Evolutionary conservation across 306 rosid genomes (phyloP).

Genomic region (Bauhinia variegata): DNA sequence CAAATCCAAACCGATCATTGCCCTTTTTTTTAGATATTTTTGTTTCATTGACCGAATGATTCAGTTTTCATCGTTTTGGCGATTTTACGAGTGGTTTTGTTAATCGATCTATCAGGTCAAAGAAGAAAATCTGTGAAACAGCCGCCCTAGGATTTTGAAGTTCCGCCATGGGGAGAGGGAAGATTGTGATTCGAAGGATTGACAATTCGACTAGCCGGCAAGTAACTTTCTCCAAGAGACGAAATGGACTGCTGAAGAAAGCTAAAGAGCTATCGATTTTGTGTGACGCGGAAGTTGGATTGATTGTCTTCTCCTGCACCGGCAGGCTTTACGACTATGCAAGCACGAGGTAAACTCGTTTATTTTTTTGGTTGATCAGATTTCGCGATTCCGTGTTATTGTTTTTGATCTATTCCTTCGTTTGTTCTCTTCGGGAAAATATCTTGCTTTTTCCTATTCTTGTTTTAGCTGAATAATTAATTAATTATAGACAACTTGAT

Average conservation of each 20-base stretch:
- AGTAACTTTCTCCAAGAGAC: slow-evolving; percentile 56
- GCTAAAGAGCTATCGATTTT: slow-evolving; percentile 52
- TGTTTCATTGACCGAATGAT: no score
- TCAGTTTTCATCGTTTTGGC: not conserved
- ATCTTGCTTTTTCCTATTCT: not conserved
- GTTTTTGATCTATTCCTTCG: not conserved
- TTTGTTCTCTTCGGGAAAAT: not conserved
- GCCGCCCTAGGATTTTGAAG: slow-evolving; percentile 33
- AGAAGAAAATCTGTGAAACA: slow-evolving; percentile 3
- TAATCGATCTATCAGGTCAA: slow-evolving; percentile 41
- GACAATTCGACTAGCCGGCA: slow-evolving; percentile 51
- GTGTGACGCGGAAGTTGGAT: slow-evolving; percentile 60
- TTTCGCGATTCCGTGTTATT: no score
- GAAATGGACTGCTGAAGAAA: slow-evolving; percentile 56
- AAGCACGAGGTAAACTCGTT: slow-evolving; percentile 48
- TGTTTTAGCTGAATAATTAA: slow-evolving; percentile 3
- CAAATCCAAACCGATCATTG: slow-evolving; percentile 1
- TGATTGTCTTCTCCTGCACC: slow-evolving; percentile 54
- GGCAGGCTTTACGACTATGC: slow-evolving; percentile 52
- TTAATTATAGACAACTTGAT: slow-evolving; percentile 13
- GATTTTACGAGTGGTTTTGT: not conserved
- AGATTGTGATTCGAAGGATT: slow-evolving; percentile 46
- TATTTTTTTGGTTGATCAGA: no score
- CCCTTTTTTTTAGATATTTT: not conserved
- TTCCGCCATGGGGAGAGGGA: slow-evolving; percentile 55